These are phyloP conservation scores for Saccharum spontaneum DNA, from an alignment of 176 grass and related monocot genomes.

Conservation along the genomic window DNA sequence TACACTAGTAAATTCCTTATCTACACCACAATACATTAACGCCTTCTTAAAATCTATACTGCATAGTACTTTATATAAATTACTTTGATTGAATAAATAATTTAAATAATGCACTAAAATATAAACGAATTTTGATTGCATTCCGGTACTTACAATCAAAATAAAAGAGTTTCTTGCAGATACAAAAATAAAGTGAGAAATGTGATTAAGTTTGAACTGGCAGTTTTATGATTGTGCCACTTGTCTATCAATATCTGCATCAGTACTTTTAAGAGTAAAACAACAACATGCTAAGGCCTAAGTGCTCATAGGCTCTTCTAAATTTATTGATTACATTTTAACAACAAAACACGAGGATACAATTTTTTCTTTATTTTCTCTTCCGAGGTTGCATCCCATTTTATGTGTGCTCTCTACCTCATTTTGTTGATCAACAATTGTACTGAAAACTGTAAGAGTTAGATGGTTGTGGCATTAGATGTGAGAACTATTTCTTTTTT, in stretches of 20 bases:
- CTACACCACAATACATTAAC: not conserved
- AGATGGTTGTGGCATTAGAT: not conserved
- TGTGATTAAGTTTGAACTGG: not conserved
- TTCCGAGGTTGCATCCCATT: not conserved
- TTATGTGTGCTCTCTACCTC: not conserved
- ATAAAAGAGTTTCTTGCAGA: not conserved
- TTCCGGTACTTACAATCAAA: not conserved
- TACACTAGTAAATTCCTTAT: constrained; percentile 57
- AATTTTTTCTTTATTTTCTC: not conserved
- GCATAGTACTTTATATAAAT: not conserved
- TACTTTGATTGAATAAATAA: not conserved
- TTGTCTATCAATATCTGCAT: not conserved
- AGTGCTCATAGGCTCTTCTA: not conserved
- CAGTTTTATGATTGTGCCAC: not conserved
- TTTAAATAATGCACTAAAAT: not conserved
- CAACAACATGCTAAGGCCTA: not conserved
- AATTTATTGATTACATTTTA: not conserved
- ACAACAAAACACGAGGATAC: not conserved
- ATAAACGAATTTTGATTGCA: not conserved
- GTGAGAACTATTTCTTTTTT: not conserved
- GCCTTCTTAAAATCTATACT: not conserved
- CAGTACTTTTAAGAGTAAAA: not conserved
- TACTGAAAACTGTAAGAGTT: not conserved
- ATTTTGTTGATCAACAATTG: not conserved
- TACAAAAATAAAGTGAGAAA: not conserved